phyloP scores from a whole-genome alignment of 2,329 filamentous ascomycete genomes.

The Dactylellina haptotyla region DNA sequence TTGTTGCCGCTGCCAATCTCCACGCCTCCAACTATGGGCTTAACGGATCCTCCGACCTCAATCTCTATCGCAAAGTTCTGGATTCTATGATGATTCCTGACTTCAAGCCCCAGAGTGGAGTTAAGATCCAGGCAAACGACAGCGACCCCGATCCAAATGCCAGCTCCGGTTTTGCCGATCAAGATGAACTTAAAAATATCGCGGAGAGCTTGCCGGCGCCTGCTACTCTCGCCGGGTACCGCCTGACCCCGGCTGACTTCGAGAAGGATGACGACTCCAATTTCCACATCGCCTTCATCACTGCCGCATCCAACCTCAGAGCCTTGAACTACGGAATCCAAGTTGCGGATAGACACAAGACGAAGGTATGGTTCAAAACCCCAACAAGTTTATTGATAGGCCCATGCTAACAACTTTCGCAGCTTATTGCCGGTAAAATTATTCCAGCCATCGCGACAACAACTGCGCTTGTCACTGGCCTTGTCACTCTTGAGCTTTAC shows the following conservation, averaged over 20 bases:
- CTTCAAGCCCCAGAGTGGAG: conserved; percentile 85
- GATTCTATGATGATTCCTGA: conserved; percentile 96
- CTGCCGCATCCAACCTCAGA: conserved; percentile 92
- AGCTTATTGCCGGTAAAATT: conserved; percentile 95
- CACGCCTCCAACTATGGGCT: conserved; percentile 99
- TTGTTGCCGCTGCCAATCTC: conserved; percentile 87
- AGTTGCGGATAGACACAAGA: conserved; percentile 92
- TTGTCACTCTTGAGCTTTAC: conserved; percentile 92
- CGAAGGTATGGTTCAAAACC: no score
- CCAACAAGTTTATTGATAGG: not conserved
- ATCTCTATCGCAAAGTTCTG: conserved; percentile 80
- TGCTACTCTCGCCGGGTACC: conserved; percentile 84
- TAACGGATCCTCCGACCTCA: conserved; percentile 78
- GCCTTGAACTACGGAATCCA: conserved; percentile 98
- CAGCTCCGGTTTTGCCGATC: conserved; percentile 72
- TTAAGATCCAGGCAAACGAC: conserved; percentile 97
- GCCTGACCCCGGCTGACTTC: conserved; percentile 90
- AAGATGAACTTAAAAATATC: conserved; percentile 78
- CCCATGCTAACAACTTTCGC: not conserved
- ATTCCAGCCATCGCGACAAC: conserved; percentile 98
- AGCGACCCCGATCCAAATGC: conserved; percentile 93
- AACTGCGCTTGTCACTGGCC: conserved; percentile 90
- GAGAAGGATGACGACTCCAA: conserved; percentile 99
- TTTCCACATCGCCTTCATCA: conserved; percentile 99
- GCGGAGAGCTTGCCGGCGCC: conserved; percentile 78